These are phyloP conservation scores for Magnolia sinica DNA, from an alignment of 164 flowering plant species.

Conservation along the genomic window DNA sequence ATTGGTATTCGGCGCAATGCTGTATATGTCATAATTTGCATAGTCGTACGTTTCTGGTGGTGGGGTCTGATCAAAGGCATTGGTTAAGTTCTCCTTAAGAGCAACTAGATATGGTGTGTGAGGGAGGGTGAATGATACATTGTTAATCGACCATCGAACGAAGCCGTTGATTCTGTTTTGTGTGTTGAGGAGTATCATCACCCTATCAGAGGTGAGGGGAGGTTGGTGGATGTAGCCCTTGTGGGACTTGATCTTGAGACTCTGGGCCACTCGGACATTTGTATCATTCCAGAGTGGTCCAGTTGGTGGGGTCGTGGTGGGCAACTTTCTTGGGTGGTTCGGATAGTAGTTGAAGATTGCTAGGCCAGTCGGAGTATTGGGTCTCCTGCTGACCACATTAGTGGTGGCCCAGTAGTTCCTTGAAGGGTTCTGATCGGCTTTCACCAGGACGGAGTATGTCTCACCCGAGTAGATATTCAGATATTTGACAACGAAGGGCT, in stretches of 20 bases:
- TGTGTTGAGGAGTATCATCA: conserved; percentile 67
- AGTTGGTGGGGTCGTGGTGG: conserved; percentile 44
- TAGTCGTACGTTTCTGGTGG: conserved; percentile 51
- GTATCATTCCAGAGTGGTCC: conserved; percentile 62
- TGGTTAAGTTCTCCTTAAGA: conserved; percentile 34
- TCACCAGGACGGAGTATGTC: conserved; percentile 71
- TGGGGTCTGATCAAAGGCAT: conserved; percentile 39
- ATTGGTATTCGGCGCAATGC: conserved; percentile 28
- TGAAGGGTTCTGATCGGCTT: conserved; percentile 60
- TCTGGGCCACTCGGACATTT: conserved; percentile 34
- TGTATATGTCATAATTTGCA: conserved; percentile 7
- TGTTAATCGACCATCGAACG: conserved; percentile 61
- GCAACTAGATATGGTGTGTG: conserved; percentile 74
- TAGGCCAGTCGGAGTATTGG: conserved; percentile 50
- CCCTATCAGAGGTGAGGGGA: conserved; percentile 48
- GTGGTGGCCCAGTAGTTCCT: conserved; percentile 66
- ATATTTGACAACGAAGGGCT: conserved; percentile 63
- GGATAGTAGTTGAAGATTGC: conserved; percentile 75
- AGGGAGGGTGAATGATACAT: conserved; percentile 64
- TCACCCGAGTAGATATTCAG: conserved; percentile 81
- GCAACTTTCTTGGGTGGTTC: conserved; percentile 50
- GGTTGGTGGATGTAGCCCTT: conserved; percentile 40
- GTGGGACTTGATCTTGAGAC: conserved; percentile 11
- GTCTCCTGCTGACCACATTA: conserved; percentile 43
- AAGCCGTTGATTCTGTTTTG: conserved; percentile 55